These are phyloP conservation scores for Austroboletus novae-zelandiae DNA, from an alignment of 1,284 basidiomycete species.

Conservation along the genomic window DNA sequence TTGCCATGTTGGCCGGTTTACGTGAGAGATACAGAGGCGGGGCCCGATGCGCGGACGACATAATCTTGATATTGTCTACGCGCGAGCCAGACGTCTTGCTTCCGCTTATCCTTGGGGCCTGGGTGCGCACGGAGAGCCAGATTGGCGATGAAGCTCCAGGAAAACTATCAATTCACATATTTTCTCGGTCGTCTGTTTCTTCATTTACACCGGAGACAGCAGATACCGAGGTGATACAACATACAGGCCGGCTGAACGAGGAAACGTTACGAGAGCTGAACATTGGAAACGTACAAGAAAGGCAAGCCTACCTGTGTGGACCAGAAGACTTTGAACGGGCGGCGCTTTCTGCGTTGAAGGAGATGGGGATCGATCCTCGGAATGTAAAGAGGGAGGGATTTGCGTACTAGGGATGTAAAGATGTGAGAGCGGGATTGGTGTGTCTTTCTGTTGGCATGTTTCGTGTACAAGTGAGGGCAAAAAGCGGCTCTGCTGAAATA, in stretches of 20 bases:
- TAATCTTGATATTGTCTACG: slow-evolving; percentile 23
- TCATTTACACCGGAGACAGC: not conserved
- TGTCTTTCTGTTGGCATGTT: too few species aligned
- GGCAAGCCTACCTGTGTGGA: slow-evolving; percentile 22
- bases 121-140: not conserved
- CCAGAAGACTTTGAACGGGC: slow-evolving; percentile 23
- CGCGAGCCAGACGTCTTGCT: slow-evolving; percentile 26
- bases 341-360: slow-evolving; percentile 11
- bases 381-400: slow-evolving; percentile 21
- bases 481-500: too few species aligned
- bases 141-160: not conserved
- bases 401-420: slow-evolving; percentile 10
- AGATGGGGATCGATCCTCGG: slow-evolving; percentile 15
- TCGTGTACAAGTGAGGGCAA: too few species aligned
- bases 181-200: slow-evolving; percentile 10
- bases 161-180: slow-evolving; percentile 22
- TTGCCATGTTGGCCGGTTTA: slow-evolving; percentile 27
- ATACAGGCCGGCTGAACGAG: slow-evolving; percentile 15
- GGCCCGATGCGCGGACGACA: slow-evolving; percentile 8
- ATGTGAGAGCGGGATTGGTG: too few species aligned
- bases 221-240: slow-evolving; percentile 11
- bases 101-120: slow-evolving; percentile 15
- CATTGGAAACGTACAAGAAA: slow-evolving; percentile 6
- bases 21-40: not conserved
- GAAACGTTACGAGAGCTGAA: slow-evolving; percentile 4